Base-by-base conservation (phyloP, 352 stramenopile genomes). In the Globisporangium carolinianum region DNA sequence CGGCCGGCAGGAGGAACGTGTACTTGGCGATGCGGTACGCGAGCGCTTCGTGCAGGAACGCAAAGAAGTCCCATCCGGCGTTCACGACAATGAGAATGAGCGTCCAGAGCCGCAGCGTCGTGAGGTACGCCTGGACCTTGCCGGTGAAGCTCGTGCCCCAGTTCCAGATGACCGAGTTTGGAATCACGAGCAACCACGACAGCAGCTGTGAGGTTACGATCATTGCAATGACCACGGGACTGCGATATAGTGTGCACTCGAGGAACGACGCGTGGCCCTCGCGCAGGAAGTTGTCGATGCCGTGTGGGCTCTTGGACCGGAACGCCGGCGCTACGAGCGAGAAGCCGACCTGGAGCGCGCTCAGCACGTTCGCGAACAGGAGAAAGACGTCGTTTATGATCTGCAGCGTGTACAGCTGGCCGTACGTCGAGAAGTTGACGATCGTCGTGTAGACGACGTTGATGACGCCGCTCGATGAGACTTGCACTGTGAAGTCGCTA, bases 131-230 rank as follows among this genome's bases (percentile, higher is more conserved):
- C 49, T 86, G 68, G 51, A 51, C 24, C 47, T 18, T 36, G 42
- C 37, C 53, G 49, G 64, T 14, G 54, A 58, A 32, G 38, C 17
- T 63, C 47, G 52, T 66, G 47, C 42, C 59, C 51, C 47, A 54
- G 10, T 58, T 55, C 51, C 66, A 69, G n/a, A 74, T 53, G 8
- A 67, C 53, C 7, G 56, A 48, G 9, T 68, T 63, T 5, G 72
- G 76, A n/a, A 79, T n/a, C 7, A 83, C 36, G 14, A 80, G 42
- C 6, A 66, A 55, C 72, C 76, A 87, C 9, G 73, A 71, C 0
- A 46, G 11, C 32, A 57, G 2, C 37, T 65, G 51, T 10, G 43
- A 35, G 7, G 58, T 47, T n/a, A 55, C 3, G 14, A 53, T 41
- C 35, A 59, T 18, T 11, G 53, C 43, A 5, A 47, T 46, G 42